These are phyloP conservation scores for Tanacetum coccineum DNA, from an alignment of 129 eudicot genomes.

Conservation along the genomic window DNA sequence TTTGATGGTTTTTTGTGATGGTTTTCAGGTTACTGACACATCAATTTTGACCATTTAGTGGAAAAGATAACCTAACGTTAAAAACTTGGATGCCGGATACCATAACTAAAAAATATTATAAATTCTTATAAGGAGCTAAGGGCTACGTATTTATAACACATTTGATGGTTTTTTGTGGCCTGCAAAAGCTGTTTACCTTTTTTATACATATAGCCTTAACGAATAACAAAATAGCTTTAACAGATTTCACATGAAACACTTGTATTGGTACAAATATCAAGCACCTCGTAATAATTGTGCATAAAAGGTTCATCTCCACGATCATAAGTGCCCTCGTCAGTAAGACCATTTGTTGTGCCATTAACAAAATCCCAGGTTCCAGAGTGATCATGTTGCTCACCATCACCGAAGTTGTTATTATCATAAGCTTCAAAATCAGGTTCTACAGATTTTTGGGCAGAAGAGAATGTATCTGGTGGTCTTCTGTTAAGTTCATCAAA, in stretches of 20 bases:
- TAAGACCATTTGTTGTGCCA: slow-evolving; percentile 40
- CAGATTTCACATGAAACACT: not conserved
- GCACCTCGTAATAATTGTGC: slow-evolving; percentile 53
- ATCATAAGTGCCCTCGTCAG: slow-evolving; percentile 15
- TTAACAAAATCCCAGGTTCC: slow-evolving; percentile 52
- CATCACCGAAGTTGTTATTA: slow-evolving; percentile 31
- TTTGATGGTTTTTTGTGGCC: too few relatives aligned
- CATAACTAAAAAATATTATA: too few relatives aligned
- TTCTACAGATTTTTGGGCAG: slow-evolving; percentile 34
- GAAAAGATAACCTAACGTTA: too few relatives aligned
- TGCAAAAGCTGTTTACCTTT: too few relatives aligned
- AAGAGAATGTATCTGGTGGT: slow-evolving; percentile 40
- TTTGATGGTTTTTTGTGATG: too few relatives aligned
- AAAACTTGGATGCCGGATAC: too few relatives aligned
- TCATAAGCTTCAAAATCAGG: slow-evolving; percentile 35
- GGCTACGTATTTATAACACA: too few relatives aligned
- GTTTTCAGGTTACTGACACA: not conserved
- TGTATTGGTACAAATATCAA: slow-evolving; percentile 18
- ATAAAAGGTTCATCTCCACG: slow-evolving; percentile 54
- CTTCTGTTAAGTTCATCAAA: slow-evolving; percentile 48
- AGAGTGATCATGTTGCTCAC: slow-evolving; percentile 43
- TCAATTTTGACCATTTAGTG: not conserved
- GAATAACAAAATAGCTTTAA: not conserved
- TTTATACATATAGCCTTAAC: too few relatives aligned
- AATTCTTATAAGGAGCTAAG: too few relatives aligned